phyloP scores from a whole-genome alignment of 2,329 filamentous ascomycete genomes.

The Chrysoporthe cubensis region DNA sequence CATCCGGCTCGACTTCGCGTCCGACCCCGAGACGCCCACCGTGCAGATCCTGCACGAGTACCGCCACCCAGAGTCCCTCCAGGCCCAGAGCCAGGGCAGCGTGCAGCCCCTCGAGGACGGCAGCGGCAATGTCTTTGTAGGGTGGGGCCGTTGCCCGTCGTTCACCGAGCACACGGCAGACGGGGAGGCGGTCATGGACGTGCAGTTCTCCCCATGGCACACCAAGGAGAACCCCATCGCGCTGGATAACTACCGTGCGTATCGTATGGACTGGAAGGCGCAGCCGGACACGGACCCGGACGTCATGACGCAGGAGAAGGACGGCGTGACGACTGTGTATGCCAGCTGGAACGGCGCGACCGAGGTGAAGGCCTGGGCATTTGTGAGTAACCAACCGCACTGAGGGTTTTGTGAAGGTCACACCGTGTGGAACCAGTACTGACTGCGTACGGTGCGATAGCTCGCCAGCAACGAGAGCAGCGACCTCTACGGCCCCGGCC shows the following conservation, averaged over 20 bases:
- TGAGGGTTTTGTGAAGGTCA: not conserved
- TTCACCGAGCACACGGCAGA: conserved; percentile 48
- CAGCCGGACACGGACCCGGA: conserved; percentile 31
- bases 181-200: conserved; percentile 45
- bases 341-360: conserved; percentile 40
- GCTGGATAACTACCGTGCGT: conserved; percentile 32
- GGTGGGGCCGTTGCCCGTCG: conserved; percentile 50
- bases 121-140: conserved; percentile 44
- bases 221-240: conserved; percentile 19
- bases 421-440: not conserved
- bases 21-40: conserved; percentile 40
- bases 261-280: conserved; percentile 35
- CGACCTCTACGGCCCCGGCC: conserved; percentile 11
- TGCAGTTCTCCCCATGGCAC: conserved; percentile 42
- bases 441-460: not conserved
- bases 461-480: conserved; percentile 13
- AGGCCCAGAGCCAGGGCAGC: conserved; percentile 45
- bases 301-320: conserved; percentile 28
- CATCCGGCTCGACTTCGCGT: conserved; percentile 41
- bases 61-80: conserved; percentile 41
- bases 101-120: conserved; percentile 37
- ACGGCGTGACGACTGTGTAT: conserved; percentile 30
- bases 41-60: conserved; percentile 46
- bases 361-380: conserved; percentile 32
- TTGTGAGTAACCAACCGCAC: not conserved